phyloP scores from a whole-genome alignment of 208 protist species.

The Trypanosoma avium region DNA sequence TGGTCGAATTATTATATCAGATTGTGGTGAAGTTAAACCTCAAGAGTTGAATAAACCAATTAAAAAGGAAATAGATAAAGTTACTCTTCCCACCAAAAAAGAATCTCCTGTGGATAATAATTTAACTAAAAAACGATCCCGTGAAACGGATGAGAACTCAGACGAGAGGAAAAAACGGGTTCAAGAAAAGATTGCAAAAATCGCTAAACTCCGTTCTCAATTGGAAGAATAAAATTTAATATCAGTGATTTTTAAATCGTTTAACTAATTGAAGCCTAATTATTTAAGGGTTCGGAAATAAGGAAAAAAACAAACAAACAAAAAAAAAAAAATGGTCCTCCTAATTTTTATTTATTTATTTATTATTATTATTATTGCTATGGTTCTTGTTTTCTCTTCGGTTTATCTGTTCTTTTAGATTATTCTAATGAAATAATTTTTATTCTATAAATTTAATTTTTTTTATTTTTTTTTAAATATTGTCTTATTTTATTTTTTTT shows the following conservation, averaged over 20 bases:
- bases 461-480: not conserved
- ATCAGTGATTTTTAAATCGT: not conserved
- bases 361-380: not conserved
- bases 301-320: no score
- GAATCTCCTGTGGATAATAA: not conserved
- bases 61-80: slow-evolving; percentile 2
- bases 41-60: slow-evolving; percentile 1
- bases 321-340: no score
- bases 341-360: not conserved
- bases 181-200: slow-evolving; percentile 60
- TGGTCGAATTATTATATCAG: slow-evolving; percentile 52
- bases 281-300: no score
- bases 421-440: not conserved
- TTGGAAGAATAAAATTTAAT: slow-evolving; percentile 31
- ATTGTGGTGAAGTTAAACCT: slow-evolving; percentile 75
- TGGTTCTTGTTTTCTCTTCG: not conserved
- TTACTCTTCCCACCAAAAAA: not conserved
- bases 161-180: slow-evolving; percentile 55
- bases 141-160: slow-evolving; percentile 36
- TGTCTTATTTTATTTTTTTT: not conserved
- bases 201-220: slow-evolving; percentile 50
- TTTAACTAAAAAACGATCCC: slow-evolving; percentile 19
- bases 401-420: not conserved
- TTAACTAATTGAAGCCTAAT: not conserved
- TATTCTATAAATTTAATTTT: not conserved